Conservation (phyloP, 2,329 filamentous ascomycete genomes). For the Colletotrichum ledebouriae region DNA sequence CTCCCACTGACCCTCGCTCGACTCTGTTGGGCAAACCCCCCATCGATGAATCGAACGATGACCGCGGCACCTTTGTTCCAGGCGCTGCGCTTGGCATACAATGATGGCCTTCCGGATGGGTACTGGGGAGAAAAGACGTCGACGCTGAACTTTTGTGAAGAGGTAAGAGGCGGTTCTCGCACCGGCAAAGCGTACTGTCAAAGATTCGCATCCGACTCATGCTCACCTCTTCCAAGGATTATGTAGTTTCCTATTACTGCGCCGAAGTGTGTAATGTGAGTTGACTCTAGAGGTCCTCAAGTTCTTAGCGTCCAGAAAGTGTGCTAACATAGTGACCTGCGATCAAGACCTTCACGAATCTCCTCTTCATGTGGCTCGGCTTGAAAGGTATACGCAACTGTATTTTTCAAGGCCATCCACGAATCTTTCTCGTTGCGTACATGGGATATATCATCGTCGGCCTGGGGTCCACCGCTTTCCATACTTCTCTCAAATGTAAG, state of each 20-base stretch:
- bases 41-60: constrained; percentile 8
- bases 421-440: constrained; percentile 78
- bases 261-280: constrained; percentile 80
- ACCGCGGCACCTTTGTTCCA: constrained; percentile 30
- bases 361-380: constrained; percentile 84
- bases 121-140: constrained; percentile 80
- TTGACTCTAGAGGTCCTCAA: background rate
- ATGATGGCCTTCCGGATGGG: constrained; percentile 54
- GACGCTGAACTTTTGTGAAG: constrained; percentile 85
- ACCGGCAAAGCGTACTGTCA: background rate
- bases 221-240: constrained; percentile 52
- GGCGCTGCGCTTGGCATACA: constrained; percentile 36
- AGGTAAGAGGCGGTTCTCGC: constrained; percentile 62
- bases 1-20: background rate
- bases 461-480: constrained; percentile 68
- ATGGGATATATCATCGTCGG: constrained; percentile 68
- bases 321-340: constrained; percentile 12
- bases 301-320: background rate
- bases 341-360: constrained; percentile 79
- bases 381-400: constrained; percentile 82
- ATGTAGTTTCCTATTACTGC: constrained; percentile 81
- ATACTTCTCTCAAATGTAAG: constrained; percentile 69
- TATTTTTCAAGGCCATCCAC: constrained; percentile 77
- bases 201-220: constrained; percentile 16
- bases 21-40: background rate